Conservation (phyloP, 805 yeast genomes). For the Candida incommunis region DNA sequence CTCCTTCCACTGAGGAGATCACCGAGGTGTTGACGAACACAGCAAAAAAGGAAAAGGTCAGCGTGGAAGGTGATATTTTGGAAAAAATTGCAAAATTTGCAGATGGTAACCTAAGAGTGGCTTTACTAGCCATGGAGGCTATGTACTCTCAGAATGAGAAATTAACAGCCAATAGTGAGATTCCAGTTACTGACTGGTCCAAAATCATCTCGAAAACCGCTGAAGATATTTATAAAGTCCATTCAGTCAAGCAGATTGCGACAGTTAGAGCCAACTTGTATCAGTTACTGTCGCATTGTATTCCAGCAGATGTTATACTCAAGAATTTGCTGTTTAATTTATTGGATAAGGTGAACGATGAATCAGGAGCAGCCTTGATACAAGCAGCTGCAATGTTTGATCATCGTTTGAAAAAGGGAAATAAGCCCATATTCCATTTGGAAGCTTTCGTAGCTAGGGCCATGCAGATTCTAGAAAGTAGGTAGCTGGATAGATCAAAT, state of each 20-base stretch:
- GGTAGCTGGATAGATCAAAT: too few species aligned
- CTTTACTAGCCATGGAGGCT: slow-evolving; percentile 71
- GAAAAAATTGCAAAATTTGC: slow-evolving; percentile 38
- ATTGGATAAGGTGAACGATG: slow-evolving; percentile 15
- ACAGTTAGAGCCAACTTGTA: slow-evolving; percentile 54
- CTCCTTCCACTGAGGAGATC: slow-evolving; percentile 58
- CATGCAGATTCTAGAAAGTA: slow-evolving; percentile 56
- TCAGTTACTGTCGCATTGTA: slow-evolving; percentile 83
- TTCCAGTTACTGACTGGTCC: slow-evolving; percentile 81
- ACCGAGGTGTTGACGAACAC: slow-evolving; percentile 38
- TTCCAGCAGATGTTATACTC: slow-evolving; percentile 73
- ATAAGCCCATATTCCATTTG: slow-evolving; percentile 81
- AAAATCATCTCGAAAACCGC: slow-evolving; percentile 59
- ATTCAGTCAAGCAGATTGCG: slow-evolving; percentile 37
- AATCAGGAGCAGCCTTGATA: slow-evolving; percentile 23
- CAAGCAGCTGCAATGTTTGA: slow-evolving; percentile 50
- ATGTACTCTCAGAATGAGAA: slow-evolving; percentile 27
- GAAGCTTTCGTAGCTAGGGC: slow-evolving; percentile 87
- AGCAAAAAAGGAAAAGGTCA: slow-evolving; percentile 39
- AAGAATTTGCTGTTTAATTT: slow-evolving; percentile 36
- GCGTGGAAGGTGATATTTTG: slow-evolving; percentile 28
- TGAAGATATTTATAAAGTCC: slow-evolving; percentile 38
- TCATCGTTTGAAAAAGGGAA: slow-evolving; percentile 75
- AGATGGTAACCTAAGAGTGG: slow-evolving; percentile 63
- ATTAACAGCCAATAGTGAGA: slow-evolving; percentile 26